Evolutionary conservation across 225 moss, liverwort and hornwort species (phyloP).

Genomic region (Sphagnum contortum): DNA sequence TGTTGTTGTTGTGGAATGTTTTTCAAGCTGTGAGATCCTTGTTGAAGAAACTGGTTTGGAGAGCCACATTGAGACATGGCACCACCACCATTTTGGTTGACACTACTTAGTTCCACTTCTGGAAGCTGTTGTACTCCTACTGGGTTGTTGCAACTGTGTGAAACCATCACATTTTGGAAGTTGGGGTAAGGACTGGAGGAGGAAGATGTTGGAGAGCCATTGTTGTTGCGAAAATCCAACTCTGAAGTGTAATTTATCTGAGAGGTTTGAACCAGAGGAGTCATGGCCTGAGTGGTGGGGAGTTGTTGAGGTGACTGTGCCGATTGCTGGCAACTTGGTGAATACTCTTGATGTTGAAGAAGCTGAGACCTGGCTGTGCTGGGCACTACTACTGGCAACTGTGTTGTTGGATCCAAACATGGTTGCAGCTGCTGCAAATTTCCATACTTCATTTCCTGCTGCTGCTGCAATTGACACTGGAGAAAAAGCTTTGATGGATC

Average conservation of each 20-base stretch:
- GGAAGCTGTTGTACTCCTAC: constrained; percentile 14
- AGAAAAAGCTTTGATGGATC: neutral
- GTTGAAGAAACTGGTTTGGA: constrained; percentile 13
- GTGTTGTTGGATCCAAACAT: neutral
- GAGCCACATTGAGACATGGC: constrained; percentile 32
- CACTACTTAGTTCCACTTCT: constrained; percentile 18
- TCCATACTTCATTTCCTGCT: neutral
- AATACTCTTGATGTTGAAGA: neutral
- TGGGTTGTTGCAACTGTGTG: neutral
- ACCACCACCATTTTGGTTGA: constrained; percentile 22
- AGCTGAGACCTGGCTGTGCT: neutral
- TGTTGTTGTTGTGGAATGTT: constrained; percentile 8
- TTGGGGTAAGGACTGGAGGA: constrained; percentile 1
- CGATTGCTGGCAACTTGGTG: neutral
- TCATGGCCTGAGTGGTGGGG: neutral
- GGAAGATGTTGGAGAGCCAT: neutral
- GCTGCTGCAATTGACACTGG: neutral
- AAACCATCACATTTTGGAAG: no score
- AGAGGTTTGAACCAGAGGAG: neutral
- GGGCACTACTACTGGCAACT: neutral
- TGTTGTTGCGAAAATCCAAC: neutral
- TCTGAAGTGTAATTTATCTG: neutral
- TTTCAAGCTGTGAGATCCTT: constrained; percentile 12
- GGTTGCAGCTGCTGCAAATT: neutral
- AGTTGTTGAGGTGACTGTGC: neutral